Evolutionary conservation across 2,329 filamentous ascomycete species (phyloP).

Genomic region (Nigrograna mackinnonii): DNA sequence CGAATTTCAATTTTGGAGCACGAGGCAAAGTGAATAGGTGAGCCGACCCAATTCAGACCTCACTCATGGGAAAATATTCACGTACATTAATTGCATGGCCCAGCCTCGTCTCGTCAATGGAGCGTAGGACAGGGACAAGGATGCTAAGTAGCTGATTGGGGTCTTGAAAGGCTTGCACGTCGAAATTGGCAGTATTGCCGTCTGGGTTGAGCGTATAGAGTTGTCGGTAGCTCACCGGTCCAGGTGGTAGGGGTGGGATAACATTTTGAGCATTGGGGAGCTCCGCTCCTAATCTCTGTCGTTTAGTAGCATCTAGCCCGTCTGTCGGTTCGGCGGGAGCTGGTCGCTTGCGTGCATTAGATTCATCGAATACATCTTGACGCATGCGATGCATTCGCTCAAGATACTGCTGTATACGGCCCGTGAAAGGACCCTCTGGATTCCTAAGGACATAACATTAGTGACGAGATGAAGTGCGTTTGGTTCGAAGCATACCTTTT

Average conservation of each 20-base stretch:
- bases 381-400: slow-evolving; percentile 80
- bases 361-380: slow-evolving; percentile 78
- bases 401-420: slow-evolving; percentile 83
- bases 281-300: slow-evolving; percentile 69
- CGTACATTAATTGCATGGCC: slow-evolving; percentile 73
- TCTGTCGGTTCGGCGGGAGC: slow-evolving; percentile 72
- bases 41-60: not conserved
- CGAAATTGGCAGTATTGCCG: slow-evolving; percentile 74
- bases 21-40: too few species aligned
- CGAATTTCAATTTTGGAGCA: not conserved
- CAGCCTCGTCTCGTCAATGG: slow-evolving; percentile 70
- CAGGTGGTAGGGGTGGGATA: slow-evolving; percentile 68
- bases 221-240: slow-evolving; percentile 77
- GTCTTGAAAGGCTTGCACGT: slow-evolving; percentile 76
- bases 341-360: slow-evolving; percentile 76
- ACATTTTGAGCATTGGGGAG: slow-evolving; percentile 43
- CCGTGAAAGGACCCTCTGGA: slow-evolving; percentile 73
- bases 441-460: too few species aligned
- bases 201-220: slow-evolving; percentile 85
- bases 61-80: slow-evolving; percentile 16
- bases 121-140: slow-evolving; percentile 75
- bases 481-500: slow-evolving; percentile 76
- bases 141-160: slow-evolving; percentile 77
- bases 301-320: slow-evolving; percentile 76
- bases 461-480: not conserved